These are phyloP conservation scores for Microsporum canis DNA, from an alignment of 2,329 filamentous ascomycete genomes.

Conservation along the genomic window DNA sequence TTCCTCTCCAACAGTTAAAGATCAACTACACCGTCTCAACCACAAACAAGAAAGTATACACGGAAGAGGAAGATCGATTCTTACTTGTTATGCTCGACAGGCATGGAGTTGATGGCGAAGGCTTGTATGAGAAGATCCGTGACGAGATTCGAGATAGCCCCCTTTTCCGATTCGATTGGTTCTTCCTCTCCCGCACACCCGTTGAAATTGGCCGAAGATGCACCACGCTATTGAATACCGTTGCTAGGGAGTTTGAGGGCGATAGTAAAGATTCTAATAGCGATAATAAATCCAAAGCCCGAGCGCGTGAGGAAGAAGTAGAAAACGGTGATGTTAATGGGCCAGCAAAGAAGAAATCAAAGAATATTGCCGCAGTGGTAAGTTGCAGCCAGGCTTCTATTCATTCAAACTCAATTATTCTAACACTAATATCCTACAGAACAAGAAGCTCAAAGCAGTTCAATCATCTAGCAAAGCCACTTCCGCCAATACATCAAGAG, in stretches of 20 bases:
- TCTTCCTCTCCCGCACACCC: constrained; percentile 89
- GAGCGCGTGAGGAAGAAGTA: constrained; percentile 58
- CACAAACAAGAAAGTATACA: constrained; percentile 99
- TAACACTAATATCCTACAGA: constrained; percentile 44
- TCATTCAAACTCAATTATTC: background rate
- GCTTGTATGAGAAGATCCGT: constrained; percentile 85
- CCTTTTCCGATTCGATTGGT: constrained; percentile 97
- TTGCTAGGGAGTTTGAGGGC: constrained; percentile 81
- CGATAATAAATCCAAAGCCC: constrained; percentile 54
- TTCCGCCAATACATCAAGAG: constrained; percentile 67
- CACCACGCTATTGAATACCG: constrained; percentile 85
- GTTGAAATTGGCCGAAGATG: constrained; percentile 86
- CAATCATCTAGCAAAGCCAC: constrained; percentile 64
- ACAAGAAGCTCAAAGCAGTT: constrained; percentile 83
- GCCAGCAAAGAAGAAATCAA: constrained; percentile 89
- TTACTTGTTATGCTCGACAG: constrained; percentile 85
- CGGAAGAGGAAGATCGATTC: constrained; percentile 94
- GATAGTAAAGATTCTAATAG: constrained; percentile 44
- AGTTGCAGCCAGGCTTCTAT: constrained; percentile 21
- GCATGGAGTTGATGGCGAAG: constrained; percentile 82
- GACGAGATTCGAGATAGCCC: constrained; percentile 93
- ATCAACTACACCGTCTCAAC: constrained; percentile 98
- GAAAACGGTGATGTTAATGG: constrained; percentile 69
- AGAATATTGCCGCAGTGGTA: constrained; percentile 72
- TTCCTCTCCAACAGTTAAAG: constrained; percentile 92